Percentiles rank a stretch among this genome's conserved stretches.
Conservation (phyloP, 2,329 filamentous ascomycete species). For the Alternaria arbusti region DNA sequence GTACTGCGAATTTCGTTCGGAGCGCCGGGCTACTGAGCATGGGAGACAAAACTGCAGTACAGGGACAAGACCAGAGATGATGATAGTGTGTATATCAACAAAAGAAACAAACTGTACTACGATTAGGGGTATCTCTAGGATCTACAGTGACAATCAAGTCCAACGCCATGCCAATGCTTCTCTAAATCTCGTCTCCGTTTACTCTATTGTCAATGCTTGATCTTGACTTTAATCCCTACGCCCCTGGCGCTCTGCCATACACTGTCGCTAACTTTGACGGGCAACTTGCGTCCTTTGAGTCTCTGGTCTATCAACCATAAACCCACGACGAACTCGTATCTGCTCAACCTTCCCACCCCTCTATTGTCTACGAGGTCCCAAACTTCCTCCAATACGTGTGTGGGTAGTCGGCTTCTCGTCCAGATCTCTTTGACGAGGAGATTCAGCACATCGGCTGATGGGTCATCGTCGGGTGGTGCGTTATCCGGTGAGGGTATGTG, state of each 20-base stretch:
- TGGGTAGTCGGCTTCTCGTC: slow-evolving; percentile 70
- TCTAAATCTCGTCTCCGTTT: neutral
- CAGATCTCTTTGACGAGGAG: slow-evolving; percentile 78
- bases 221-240: slow-evolving; percentile 50
- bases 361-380: slow-evolving; percentile 75
- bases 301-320: slow-evolving; percentile 84
- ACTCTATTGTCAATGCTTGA: slow-evolving; percentile 11
- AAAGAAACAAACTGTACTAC: slow-evolving; percentile 5
- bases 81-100: neutral
- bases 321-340: slow-evolving; percentile 80
- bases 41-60: neutral
- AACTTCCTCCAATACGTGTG: slow-evolving; percentile 73
- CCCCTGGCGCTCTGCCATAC: slow-evolving; percentile 74
- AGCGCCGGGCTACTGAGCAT: slow-evolving; percentile 34
- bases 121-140: slow-evolving; percentile 38
- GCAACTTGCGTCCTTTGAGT: slow-evolving; percentile 79
- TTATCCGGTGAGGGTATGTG: slow-evolving; percentile 29
- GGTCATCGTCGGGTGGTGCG: slow-evolving; percentile 22
- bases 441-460: slow-evolving; percentile 65
- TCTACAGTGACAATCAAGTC: slow-evolving; percentile 10
- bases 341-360: slow-evolving; percentile 62
- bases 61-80: neutral
- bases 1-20: slow-evolving; percentile 61
- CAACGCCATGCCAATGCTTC: slow-evolving; percentile 18
- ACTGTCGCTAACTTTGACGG: slow-evolving; percentile 71